phyloP scores from a whole-genome alignment of 148 eudicot genomes.

The Dianthus caryophyllus region DNA sequence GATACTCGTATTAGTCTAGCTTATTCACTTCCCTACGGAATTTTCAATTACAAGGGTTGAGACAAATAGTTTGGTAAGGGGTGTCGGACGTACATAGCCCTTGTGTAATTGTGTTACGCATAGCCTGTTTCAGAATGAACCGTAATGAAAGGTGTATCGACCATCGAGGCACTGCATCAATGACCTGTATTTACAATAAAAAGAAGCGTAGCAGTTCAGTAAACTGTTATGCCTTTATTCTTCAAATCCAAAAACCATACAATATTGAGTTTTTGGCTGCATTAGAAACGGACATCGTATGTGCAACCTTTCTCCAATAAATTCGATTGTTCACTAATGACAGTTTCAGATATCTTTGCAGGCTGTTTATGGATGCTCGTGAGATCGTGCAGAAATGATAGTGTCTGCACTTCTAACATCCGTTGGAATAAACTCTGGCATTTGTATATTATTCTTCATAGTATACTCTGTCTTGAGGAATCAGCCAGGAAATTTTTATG shows the following conservation, averaged over 20 bases:
- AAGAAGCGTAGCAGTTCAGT: too few species aligned
- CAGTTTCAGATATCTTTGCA: conserved; percentile 12
- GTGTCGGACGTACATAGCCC: too few species aligned
- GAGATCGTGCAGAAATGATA: conserved; percentile 37
- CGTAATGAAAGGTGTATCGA: too few species aligned
- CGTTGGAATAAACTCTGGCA: conserved; percentile 62
- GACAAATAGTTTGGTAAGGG: too few species aligned
- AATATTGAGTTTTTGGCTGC: too few species aligned
- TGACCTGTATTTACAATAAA: too few species aligned
- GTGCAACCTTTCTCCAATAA: neutral
- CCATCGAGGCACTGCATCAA: too few species aligned
- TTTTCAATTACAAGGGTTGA: neutral
- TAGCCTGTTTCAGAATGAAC: too few species aligned
- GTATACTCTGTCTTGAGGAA: conserved; percentile 62
- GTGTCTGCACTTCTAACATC: conserved; percentile 76
- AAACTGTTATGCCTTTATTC: too few species aligned
- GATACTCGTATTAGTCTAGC: neutral
- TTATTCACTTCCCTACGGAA: neutral
- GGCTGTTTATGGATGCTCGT: conserved; percentile 22
- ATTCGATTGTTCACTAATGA: neutral
- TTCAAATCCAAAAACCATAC: too few species aligned
- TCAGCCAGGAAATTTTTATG: conserved; percentile 53
- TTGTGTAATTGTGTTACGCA: too few species aligned
- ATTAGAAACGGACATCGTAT: neutral
- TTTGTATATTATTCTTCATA: conserved; percentile 57